Percentiles rank a stretch among this genome's conserved stretches.
phyloP scores from a whole-genome alignment of 345 rosid genomes.

The Turritis glabra region DNA sequence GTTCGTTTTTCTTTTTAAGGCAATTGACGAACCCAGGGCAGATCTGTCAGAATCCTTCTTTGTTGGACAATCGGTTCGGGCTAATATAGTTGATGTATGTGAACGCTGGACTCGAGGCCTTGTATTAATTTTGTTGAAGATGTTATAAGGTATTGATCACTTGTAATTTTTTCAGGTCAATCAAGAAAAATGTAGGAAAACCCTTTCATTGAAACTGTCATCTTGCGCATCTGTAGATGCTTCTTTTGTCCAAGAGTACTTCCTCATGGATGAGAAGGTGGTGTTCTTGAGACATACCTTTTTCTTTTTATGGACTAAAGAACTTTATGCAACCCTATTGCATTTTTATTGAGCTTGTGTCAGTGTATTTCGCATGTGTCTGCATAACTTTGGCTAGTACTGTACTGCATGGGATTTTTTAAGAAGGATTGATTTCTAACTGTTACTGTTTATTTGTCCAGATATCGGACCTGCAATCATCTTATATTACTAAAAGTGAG shows the following conservation, averaged over 20 bases:
- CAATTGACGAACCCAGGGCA: constrained; percentile 63
- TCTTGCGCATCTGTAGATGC: constrained; percentile 81
- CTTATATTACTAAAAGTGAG: constrained; percentile 48
- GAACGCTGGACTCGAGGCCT: constrained; percentile 34
- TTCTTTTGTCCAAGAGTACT: constrained; percentile 74
- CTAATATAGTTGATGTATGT: constrained; percentile 75
- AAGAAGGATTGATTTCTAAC: constrained; percentile 15
- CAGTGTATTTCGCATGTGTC: constrained; percentile 3
- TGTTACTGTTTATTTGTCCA: constrained; percentile 39
- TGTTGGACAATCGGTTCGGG: constrained; percentile 91
- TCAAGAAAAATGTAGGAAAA: constrained; percentile 67
- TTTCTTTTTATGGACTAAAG: not conserved
- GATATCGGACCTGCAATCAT: constrained; percentile 69
- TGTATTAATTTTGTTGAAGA: constrained; percentile 3
- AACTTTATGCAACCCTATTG: constrained; percentile 3
- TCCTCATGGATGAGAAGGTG: constrained; percentile 82
- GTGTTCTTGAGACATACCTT: not conserved
- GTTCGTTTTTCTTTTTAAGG: constrained; percentile 48
- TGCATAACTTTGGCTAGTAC: no score
- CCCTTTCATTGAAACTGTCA: constrained; percentile 84
- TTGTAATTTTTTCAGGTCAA: constrained; percentile 54
- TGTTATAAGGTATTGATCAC: constrained; percentile 20
- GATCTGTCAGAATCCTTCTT: constrained; percentile 71
- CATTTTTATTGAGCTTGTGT: not conserved
- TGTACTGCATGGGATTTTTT: no score